Evolutionary conservation across 2,329 filamentous ascomycete genomes (phyloP).

Genomic region (Saccharata proteae): DNA sequence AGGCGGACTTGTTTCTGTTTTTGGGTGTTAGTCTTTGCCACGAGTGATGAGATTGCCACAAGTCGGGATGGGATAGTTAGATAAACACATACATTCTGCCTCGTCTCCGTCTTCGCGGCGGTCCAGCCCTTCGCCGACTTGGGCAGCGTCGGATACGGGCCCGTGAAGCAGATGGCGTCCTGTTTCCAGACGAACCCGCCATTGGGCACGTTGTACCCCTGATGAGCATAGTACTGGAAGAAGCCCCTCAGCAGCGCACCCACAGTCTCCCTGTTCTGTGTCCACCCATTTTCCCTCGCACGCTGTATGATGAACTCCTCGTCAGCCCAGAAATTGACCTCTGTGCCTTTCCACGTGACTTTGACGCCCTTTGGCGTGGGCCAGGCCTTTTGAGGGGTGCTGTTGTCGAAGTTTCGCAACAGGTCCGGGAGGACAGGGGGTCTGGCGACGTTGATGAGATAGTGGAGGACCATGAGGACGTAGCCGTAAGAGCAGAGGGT

Average conservation of each 20-base stretch:
- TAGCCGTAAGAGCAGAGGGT: constrained; percentile 86
- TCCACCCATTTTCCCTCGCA: constrained; percentile 47
- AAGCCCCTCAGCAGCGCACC: constrained; percentile 68
- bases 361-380: constrained; percentile 26
- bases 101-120: constrained; percentile 56
- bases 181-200: constrained; percentile 65
- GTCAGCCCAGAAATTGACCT: constrained; percentile 68
- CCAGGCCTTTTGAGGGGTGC: constrained; percentile 10
- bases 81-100: constrained; percentile 36
- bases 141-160: constrained; percentile 54
- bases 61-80: too few relatives aligned
- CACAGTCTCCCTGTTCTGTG: constrained; percentile 55
- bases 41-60: constrained; percentile 19
- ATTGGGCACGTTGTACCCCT: constrained; percentile 33
- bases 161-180: constrained; percentile 54
- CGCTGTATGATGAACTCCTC: constrained; percentile 55
- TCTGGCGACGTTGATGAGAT: constrained; percentile 67
- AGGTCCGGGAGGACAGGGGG: constrained; percentile 81
- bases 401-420: too few relatives aligned
- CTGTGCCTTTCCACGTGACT: constrained; percentile 48
- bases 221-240: constrained; percentile 73
- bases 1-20: constrained; percentile 57
- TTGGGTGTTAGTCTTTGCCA: background rate
- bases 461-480: constrained; percentile 85
- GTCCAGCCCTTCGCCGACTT: constrained; percentile 81